Conservation (phyloP, 805 yeast genomes). For the Barnettozyma siamensis region DNA sequence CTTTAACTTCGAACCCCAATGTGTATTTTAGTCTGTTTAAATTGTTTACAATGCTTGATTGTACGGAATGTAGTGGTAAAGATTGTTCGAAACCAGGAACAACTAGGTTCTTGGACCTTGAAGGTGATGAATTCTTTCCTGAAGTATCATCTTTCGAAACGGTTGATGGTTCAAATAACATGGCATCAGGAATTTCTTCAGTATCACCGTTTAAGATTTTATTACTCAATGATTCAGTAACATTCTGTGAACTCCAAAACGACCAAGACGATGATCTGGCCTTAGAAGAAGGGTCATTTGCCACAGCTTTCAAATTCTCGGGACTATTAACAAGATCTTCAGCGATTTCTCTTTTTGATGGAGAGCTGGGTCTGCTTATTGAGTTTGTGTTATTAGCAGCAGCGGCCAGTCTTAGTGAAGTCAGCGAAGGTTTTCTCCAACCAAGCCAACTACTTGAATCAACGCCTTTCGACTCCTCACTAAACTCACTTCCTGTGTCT, state of each 20-base stretch:
- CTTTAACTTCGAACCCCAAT: constrained; percentile 23
- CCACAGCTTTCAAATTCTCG: constrained; percentile 3
- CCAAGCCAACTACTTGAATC: constrained; percentile 18
- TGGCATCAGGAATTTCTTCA: constrained; percentile 17
- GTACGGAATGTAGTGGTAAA: constrained; percentile 17
- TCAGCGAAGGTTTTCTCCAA: constrained; percentile 22
- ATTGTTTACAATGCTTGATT: constrained; percentile 17
- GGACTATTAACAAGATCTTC: constrained; percentile 2
- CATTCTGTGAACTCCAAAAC: constrained; percentile 17
- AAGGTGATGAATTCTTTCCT: constrained; percentile 1
- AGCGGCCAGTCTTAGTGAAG: constrained; percentile 16
- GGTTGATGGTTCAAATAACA: constrained; percentile 20
- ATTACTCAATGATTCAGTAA: constrained; percentile 8
- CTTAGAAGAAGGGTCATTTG: constrained; percentile 1
- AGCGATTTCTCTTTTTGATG: neutral
- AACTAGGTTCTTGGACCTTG: constrained; percentile 15
- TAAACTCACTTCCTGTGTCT: neutral
- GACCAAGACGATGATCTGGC: constrained; percentile 22
- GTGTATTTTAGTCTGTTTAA: constrained; percentile 20
- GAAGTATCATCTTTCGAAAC: constrained; percentile 3
- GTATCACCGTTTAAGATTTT: constrained; percentile 13
- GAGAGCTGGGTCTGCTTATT: neutral
- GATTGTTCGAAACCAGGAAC: constrained; percentile 24
- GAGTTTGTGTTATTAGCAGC: constrained; percentile 10
- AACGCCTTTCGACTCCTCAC: neutral